Conservation (phyloP, 345 rosid species). For the Murraya paniculata region DNA sequence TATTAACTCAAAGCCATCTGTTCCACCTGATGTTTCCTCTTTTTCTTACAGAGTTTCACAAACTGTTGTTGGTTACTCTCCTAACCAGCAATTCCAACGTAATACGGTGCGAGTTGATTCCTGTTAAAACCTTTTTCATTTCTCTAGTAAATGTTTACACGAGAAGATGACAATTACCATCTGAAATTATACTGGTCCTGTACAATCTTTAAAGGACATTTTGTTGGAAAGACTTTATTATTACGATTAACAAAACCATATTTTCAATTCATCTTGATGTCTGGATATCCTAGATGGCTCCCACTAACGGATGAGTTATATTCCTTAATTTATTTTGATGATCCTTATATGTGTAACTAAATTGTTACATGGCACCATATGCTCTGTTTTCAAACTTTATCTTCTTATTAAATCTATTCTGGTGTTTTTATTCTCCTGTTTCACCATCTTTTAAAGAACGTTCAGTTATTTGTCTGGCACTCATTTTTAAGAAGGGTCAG, state of each 20-base stretch:
- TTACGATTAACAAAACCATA: neutral
- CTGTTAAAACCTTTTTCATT: neutral
- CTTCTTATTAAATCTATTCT: neutral
- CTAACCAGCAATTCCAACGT: conserved; percentile 20
- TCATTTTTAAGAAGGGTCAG: neutral
- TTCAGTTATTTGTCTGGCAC: neutral
- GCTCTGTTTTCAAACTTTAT: neutral
- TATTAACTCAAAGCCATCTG: conserved; percentile 15
- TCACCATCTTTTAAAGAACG: neutral
- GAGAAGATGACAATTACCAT: neutral
- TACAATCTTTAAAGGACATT: neutral
- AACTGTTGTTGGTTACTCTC: conserved; percentile 12
- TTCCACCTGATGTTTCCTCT: conserved; percentile 8
- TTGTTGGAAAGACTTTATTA: neutral
- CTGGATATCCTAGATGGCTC: neutral
- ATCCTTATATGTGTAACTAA: neutral
- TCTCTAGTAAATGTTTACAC: neutral
- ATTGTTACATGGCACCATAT: neutral
- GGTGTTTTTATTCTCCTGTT: neutral
- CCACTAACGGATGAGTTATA: neutral
- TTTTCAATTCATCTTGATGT: neutral
- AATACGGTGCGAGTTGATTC: conserved; percentile 25
- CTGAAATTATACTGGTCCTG: neutral
- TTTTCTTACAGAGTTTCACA: conserved; percentile 24
- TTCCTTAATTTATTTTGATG: neutral